Evolutionary conservation across 2,329 filamentous ascomycete species (phyloP).

Genomic region (Talaromyces islandicus): DNA sequence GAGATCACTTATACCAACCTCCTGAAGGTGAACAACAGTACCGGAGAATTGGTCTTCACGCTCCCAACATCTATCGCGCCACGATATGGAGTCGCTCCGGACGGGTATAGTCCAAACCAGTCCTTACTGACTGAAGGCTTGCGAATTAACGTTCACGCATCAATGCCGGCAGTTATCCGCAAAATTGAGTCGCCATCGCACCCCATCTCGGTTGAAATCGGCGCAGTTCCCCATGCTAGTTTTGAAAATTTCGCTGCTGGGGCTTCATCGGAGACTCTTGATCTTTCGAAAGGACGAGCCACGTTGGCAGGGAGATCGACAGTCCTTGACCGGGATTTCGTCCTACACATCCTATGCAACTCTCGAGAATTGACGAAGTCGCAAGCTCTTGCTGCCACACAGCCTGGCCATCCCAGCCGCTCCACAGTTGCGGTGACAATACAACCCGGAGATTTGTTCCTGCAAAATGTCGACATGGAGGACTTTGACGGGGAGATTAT

Average conservation of each 20-base stretch:
- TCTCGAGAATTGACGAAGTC: neutral
- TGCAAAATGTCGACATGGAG: neutral
- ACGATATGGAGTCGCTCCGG: constrained; percentile 9
- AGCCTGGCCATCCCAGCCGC: constrained; percentile 8
- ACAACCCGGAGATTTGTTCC: constrained; percentile 5
- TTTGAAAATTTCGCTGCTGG: constrained; percentile 1
- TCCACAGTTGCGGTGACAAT: constrained; percentile 12
- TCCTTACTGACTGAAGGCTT: neutral
- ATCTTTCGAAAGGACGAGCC: constrained; percentile 9
- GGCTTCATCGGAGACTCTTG: constrained; percentile 3
- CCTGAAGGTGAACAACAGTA: constrained; percentile 12
- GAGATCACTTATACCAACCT: constrained; percentile 12
- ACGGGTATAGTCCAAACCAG: neutral
- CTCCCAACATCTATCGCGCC: constrained; percentile 14
- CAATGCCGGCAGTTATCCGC: constrained; percentile 14
- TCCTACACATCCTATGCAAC: constrained; percentile 8
- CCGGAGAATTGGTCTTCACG: constrained; percentile 11
- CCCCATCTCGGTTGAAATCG: constrained; percentile 13
- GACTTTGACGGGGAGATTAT: constrained; percentile 13
- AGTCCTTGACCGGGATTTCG: constrained; percentile 10
- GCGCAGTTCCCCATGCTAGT: constrained; percentile 9
- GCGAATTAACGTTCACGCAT: neutral
- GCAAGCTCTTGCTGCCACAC: constrained; percentile 1
- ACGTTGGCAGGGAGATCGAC: constrained; percentile 1
- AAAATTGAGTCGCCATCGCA: constrained; percentile 14